These are phyloP conservation scores for Ustulina deusta DNA, from an alignment of 2,329 filamentous ascomycete genomes.

Conservation along the genomic window DNA sequence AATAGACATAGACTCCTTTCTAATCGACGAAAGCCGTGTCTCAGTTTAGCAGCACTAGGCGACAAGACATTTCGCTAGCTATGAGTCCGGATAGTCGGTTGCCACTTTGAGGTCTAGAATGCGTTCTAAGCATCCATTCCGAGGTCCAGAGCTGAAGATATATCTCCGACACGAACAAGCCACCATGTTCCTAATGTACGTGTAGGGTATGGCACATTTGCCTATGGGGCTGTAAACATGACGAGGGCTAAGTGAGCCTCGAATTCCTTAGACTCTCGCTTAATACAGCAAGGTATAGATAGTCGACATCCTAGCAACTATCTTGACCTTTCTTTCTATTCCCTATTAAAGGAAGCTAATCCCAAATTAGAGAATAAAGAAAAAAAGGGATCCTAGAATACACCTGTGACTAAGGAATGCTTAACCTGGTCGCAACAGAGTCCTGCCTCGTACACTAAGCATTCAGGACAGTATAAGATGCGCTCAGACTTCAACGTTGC, in stretches of 20 bases:
- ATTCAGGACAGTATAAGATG: conserved; percentile 18
- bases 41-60: background rate
- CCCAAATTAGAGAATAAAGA: background rate
- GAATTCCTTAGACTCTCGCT: conserved; percentile 12
- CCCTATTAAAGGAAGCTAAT: conserved; percentile 18
- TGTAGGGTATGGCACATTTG: conserved; percentile 10
- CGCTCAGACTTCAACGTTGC: conserved; percentile 37
- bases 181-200: background rate
- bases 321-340: conserved; percentile 10
- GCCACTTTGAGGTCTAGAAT: background rate
- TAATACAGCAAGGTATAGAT: conserved; percentile 8
- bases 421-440: conserved; percentile 8
- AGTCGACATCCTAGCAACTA: conserved; percentile 3
- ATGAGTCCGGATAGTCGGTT: background rate
- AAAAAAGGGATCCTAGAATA: background rate
- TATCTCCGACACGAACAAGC: background rate
- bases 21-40: background rate
- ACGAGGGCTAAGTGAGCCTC: conserved; percentile 29
- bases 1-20: background rate
- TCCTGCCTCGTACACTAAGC: conserved; percentile 19
- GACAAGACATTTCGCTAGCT: background rate
- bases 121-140: background rate
- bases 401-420: background rate
- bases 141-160: background rate
- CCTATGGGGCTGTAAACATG: conserved; percentile 15